Base-by-base conservation (phyloP, 768 basidiomycete species). In the Dioszegia hungarica region DNA sequence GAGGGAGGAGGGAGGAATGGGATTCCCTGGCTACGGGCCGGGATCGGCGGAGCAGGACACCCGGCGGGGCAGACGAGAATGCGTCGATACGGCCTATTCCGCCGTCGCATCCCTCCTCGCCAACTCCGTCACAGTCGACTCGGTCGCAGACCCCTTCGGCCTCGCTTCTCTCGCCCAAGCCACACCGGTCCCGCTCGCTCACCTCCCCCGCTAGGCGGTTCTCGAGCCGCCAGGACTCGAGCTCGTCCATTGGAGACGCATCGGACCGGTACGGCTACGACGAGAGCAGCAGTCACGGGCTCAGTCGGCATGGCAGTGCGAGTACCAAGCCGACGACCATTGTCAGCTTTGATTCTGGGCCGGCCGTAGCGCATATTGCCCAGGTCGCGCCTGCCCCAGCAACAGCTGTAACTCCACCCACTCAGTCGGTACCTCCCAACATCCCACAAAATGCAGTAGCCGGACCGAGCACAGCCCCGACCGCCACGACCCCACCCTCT, bases 281-380 rank as follows among this genome's bases (percentile, higher is more conserved):
- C 24, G 49, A 51, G 19, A 33, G 45, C 25, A 29, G 17, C 51
- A 56, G 22, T 5, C 14, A 27, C 25, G 47, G 48, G 50, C 57
- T 40, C 12, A 61, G 56, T 49, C 24, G 65, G 41, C 59, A 50
- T 27, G 67, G 63, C 54, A 64, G 60, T 25, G 59, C 66, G 0
- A 89, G 87, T 66, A 98, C 93, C 12, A 95, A 95, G 75, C 93
- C 91, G 1, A 98, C 93, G 5, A 98, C 93, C 0, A 77, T 97
- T 24, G 79, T 95, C n/a, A 90, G 88, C 64, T 83, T 94, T 60
- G 93, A 97, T 68, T 74, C 90, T 24, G 83, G 71, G 8, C 83
- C 85, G 6, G 85, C 85, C 12, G 85, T 91, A 81, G 91, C 87
- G 0, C 90, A 94, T 75, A 94, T 94, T 64, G 91, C 91, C 5